phyloP scores from a whole-genome alignment of 768 basidiomycete species.

The Auriscalpium orientale region DNA sequence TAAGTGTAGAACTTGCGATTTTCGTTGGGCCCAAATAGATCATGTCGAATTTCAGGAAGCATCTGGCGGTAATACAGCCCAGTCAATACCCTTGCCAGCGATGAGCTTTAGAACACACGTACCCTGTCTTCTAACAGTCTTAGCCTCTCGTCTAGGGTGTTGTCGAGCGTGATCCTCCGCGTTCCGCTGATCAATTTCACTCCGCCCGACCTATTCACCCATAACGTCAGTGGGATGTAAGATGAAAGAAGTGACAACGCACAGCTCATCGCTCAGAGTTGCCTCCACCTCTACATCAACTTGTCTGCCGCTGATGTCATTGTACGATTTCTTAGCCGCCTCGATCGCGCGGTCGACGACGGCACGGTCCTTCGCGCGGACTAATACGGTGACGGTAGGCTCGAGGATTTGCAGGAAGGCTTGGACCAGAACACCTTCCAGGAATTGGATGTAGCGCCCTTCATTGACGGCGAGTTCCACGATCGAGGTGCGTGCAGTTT shows the following conservation, averaged over 20 bases:
- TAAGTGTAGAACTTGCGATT: slow-evolving; percentile 89
- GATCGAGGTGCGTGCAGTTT: slow-evolving; percentile 56
- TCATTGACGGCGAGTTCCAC: slow-evolving; percentile 56
- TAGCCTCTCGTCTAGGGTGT: slow-evolving; percentile 89
- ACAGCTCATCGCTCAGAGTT: slow-evolving; percentile 63
- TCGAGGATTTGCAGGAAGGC: slow-evolving; percentile 81
- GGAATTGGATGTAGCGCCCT: slow-evolving; percentile 69
- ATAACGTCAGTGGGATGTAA: not conserved
- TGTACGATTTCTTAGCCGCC: slow-evolving; percentile 59
- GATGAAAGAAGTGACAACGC: slow-evolving; percentile 18
- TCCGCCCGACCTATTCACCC: slow-evolving; percentile 64
- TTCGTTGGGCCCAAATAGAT: slow-evolving; percentile 83
- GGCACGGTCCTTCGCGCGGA: slow-evolving; percentile 60
- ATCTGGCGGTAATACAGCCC: slow-evolving; percentile 48
- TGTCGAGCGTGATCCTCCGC: slow-evolving; percentile 82
- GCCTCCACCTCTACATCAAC: slow-evolving; percentile 54
- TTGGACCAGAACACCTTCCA: slow-evolving; percentile 81
- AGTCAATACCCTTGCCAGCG: not conserved
- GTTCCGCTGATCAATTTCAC: slow-evolving; percentile 66
- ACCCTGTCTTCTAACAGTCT: slow-evolving; percentile 86
- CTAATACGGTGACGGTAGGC: slow-evolving; percentile 53
- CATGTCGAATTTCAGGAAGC: slow-evolving; percentile 88
- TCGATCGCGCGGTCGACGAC: slow-evolving; percentile 56
- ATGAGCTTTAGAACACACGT: slow-evolving; percentile 20
- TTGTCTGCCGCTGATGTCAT: slow-evolving; percentile 67